A percentile compares a stretch with the other conserved stretches of the same genome.
phyloP scores from a whole-genome alignment of 1,284 basidiomycete genomes.

The Pterulicium gracile region DNA sequence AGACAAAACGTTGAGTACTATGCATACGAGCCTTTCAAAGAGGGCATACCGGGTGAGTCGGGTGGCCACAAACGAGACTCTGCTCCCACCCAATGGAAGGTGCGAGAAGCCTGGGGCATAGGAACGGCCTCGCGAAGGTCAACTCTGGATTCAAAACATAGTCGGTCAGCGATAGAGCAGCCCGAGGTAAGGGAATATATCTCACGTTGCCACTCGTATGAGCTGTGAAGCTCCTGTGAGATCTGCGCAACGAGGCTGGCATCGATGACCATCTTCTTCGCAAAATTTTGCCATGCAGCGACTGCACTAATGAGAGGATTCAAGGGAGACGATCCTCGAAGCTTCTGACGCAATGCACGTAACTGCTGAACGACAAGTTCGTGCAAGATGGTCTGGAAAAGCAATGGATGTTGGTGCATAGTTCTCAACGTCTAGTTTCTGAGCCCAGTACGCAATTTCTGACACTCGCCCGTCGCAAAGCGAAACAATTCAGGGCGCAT shows the following conservation, averaged over 20 bases:
- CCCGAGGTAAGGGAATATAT: background rate
- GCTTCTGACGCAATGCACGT: slow-evolving; percentile 23
- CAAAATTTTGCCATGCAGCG: slow-evolving; percentile 32
- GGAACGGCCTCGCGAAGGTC: slow-evolving; percentile 29
- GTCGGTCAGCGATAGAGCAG: too few species aligned
- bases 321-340: slow-evolving; percentile 17
- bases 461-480: slow-evolving; percentile 7
- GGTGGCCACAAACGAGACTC: slow-evolving; percentile 40
- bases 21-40: background rate
- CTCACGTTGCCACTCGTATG: slow-evolving; percentile 37
- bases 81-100: slow-evolving; percentile 41
- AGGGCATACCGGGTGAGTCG: slow-evolving; percentile 36
- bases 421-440: too few species aligned
- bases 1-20: slow-evolving; percentile 5
- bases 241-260: slow-evolving; percentile 25
- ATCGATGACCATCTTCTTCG: slow-evolving; percentile 25
- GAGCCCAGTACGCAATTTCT: slow-evolving; percentile 6
- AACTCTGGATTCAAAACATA: too few species aligned
- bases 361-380: too few species aligned
- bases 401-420: too few species aligned
- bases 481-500: slow-evolving; percentile 34
- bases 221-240: slow-evolving; percentile 33
- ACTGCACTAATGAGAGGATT: slow-evolving; percentile 22
- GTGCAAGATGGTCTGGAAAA: too few species aligned
- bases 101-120: slow-evolving; percentile 26